These are phyloP conservation scores for Jackrogersella minutella DNA, from an alignment of 495 filamentous ascomycete species.

Conservation along the genomic window DNA sequence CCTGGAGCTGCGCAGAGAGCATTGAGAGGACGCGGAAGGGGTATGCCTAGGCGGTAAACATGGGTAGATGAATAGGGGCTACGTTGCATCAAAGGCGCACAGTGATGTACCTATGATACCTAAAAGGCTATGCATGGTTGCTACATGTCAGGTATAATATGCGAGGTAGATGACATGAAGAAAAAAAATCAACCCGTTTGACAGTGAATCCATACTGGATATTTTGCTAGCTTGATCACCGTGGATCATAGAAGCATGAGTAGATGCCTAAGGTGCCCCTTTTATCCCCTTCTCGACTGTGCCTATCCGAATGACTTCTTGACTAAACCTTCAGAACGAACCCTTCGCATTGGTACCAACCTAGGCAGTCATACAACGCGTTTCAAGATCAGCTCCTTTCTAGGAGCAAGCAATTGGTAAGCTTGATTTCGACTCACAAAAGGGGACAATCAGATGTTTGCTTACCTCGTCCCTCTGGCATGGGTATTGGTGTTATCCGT, in stretches of 20 bases:
- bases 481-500: not conserved
- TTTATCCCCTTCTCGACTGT: not conserved
- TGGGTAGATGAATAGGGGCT: not conserved
- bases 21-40: slow-evolving; percentile 81
- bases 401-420: too few species aligned
- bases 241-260: not conserved
- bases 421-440: too few species aligned
- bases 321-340: too few species aligned
- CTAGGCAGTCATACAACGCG: too few species aligned
- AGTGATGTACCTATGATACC: slow-evolving; percentile 34
- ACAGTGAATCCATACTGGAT: slow-evolving; percentile 11
- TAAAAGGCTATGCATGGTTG: slow-evolving; percentile 19
- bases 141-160: slow-evolving; percentile 14
- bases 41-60: slow-evolving; percentile 83
- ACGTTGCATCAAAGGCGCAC: slow-evolving; percentile 4
- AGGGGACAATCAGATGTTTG: too few species aligned
- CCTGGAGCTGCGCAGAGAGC: slow-evolving; percentile 93
- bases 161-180: slow-evolving; percentile 24
- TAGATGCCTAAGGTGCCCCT: not conserved
- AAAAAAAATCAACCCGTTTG: slow-evolving; percentile 27
- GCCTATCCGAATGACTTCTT: too few species aligned
- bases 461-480: not conserved
- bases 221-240: not conserved
- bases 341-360: too few species aligned
- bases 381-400: too few species aligned